phyloP scores from a whole-genome alignment of 176 grass and related monocot species.

The Typha latifolia region DNA sequence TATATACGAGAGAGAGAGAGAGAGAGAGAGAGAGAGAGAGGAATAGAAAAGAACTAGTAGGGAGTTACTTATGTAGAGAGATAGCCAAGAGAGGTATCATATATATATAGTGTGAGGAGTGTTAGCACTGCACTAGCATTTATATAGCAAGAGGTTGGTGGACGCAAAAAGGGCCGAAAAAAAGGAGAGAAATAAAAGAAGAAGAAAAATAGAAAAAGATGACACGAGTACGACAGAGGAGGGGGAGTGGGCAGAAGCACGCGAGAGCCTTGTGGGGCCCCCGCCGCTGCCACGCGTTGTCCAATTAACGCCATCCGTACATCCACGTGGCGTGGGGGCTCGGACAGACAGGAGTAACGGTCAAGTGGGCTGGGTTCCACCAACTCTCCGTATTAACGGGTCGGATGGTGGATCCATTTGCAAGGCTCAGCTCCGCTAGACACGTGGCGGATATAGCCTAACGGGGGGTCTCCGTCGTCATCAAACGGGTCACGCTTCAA shows the following conservation, averaged over 20 bases:
- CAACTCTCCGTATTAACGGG: background rate
- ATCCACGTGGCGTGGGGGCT: background rate
- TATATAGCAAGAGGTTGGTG: background rate
- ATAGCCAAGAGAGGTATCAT: background rate
- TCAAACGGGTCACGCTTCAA: background rate
- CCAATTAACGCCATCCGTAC: background rate
- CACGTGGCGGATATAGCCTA: background rate
- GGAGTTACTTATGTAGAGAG: constrained; percentile 2
- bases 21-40: too few relatives aligned
- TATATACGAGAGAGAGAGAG: background rate
- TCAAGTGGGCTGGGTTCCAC: background rate
- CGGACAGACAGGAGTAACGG: background rate
- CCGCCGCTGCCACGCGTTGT: background rate
- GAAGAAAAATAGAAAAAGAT: background rate
- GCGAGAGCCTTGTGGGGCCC: background rate
- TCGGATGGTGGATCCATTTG: background rate
- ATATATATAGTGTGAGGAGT: background rate
- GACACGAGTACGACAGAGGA: constrained; percentile 10
- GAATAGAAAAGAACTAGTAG: too few relatives aligned
- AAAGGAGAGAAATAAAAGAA: background rate
- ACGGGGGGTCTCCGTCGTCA: background rate
- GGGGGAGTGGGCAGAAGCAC: constrained; percentile 18
- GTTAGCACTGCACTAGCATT: background rate
- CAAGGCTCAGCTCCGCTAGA: background rate
- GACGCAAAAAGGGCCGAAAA: background rate